A percentile compares a stretch with the other conserved stretches of the same genome.
Conservation (phyloP, 257 asterid genomes). For the Henckelia pumila region DNA sequence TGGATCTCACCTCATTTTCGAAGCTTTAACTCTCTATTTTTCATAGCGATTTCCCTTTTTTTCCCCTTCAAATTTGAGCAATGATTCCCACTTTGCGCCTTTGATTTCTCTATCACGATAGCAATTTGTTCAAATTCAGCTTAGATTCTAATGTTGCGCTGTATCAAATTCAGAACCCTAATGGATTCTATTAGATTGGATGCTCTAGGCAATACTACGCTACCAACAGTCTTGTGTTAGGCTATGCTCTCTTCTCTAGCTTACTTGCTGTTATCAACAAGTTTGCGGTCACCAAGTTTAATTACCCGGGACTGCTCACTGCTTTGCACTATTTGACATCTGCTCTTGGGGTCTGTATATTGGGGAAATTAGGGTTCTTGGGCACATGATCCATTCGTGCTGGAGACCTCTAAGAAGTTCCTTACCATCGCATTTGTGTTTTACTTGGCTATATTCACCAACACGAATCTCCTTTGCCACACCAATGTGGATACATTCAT, state of each 20-base stretch:
- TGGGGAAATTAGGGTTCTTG: constrained; percentile 73
- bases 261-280: constrained; percentile 90
- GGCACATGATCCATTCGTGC: constrained; percentile 75
- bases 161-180: not conserved
- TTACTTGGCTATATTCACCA: constrained; percentile 84
- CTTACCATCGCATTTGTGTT: constrained; percentile 89
- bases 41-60: not conserved
- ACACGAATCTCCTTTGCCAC: constrained; percentile 86
- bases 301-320: constrained; percentile 89
- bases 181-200: constrained; percentile 54
- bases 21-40: not conserved
- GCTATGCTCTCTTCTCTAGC: constrained; percentile 95
- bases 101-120: not conserved
- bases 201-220: constrained; percentile 62
- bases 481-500: constrained; percentile 97
- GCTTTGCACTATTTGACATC: constrained; percentile 90
- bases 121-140: constrained; percentile 3
- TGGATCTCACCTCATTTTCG: not conserved
- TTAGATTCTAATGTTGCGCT: not conserved
- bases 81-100: not conserved
- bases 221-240: constrained; percentile 77
- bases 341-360: constrained; percentile 76
- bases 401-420: constrained; percentile 80
- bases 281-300: constrained; percentile 83
- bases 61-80: not conserved